phyloP scores from a whole-genome alignment of 495 filamentous ascomycete genomes.

The Talaromyces trachyspermus region DNA sequence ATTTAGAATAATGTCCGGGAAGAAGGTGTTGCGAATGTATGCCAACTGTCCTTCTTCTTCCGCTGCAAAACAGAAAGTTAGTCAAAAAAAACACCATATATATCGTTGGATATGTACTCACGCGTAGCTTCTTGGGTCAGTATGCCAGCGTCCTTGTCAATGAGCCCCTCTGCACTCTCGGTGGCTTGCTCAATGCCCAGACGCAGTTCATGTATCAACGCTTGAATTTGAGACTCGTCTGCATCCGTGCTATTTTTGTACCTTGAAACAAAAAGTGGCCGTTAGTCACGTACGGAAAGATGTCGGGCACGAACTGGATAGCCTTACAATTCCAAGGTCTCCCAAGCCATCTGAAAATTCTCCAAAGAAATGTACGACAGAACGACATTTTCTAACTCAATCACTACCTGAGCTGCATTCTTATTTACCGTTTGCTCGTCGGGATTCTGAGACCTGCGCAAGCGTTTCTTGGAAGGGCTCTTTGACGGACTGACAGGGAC shows the following conservation, averaged over 20 bases:
- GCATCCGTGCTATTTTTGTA: neutral
- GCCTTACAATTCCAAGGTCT: constrained; percentile 36
- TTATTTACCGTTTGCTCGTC: neutral
- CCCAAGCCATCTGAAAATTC: constrained; percentile 42
- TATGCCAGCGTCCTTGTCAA: constrained; percentile 28
- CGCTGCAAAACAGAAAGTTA: constrained; percentile 1
- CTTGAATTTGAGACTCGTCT: constrained; percentile 21
- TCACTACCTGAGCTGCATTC: constrained; percentile 48
- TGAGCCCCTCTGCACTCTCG: constrained; percentile 25
- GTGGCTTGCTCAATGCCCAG: constrained; percentile 27
- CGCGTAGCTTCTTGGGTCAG: constrained; percentile 26
- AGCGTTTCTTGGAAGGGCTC: constrained; percentile 7
- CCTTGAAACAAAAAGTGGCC: neutral
- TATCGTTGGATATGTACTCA: no score
- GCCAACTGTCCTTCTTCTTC: constrained; percentile 33
- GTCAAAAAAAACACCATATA: neutral
- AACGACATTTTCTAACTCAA: constrained; percentile 66
- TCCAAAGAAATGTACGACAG: constrained; percentile 60
- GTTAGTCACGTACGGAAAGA: neutral
- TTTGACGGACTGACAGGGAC: constrained; percentile 30
- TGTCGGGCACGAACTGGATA: neutral
- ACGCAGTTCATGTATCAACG: constrained; percentile 25
- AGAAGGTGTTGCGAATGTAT: constrained; percentile 60
- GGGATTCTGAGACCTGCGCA: neutral
- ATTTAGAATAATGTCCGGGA: constrained; percentile 76